These are phyloP conservation scores for Diplodia seriata DNA, from an alignment of 2,329 filamentous ascomycete species.

Conservation along the genomic window DNA sequence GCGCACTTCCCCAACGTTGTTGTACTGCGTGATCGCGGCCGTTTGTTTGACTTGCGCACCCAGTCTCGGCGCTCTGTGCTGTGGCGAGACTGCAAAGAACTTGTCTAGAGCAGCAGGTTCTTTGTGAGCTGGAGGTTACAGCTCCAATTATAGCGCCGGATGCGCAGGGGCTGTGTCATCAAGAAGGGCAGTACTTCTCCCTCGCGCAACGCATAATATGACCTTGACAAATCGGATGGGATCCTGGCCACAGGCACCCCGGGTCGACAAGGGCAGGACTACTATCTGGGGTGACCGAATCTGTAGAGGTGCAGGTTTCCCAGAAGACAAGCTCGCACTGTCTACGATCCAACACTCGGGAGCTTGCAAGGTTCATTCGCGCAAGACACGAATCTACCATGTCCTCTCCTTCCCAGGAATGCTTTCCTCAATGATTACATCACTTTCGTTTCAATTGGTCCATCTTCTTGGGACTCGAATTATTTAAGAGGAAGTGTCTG, in stretches of 20 bases:
- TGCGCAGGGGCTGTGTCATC: slow-evolving; percentile 31
- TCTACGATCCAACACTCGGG: slow-evolving; percentile 15
- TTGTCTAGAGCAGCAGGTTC: slow-evolving; percentile 13
- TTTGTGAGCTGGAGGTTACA: slow-evolving; percentile 23
- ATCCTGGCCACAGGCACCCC: slow-evolving; percentile 11
- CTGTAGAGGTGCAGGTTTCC: slow-evolving; percentile 27
- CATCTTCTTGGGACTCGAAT: slow-evolving; percentile 23
- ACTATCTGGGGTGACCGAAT: slow-evolving; percentile 26
- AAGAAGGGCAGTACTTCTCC: slow-evolving; percentile 17
- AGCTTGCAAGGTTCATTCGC: slow-evolving; percentile 23
- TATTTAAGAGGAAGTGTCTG: slow-evolving; percentile 6
- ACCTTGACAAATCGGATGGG: slow-evolving; percentile 29
- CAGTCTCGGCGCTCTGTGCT: slow-evolving; percentile 9
- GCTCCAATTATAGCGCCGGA: slow-evolving; percentile 25
- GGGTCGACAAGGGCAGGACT: slow-evolving; percentile 8
- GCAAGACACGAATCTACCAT: slow-evolving; percentile 27
- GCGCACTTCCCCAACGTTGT: slow-evolving; percentile 15
- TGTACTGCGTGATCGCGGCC: slow-evolving; percentile 21
- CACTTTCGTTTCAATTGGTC: slow-evolving; percentile 28
- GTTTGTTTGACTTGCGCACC: slow-evolving; percentile 15
- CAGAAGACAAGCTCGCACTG: slow-evolving; percentile 26
- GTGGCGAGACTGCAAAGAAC: slow-evolving; percentile 15
- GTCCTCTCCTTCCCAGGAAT: slow-evolving; percentile 21
- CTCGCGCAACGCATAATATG: slow-evolving; percentile 30
- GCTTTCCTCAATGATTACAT: slow-evolving; percentile 22